Evolutionary conservation across 495 filamentous ascomycete species (phyloP).

Genomic region (Penicillium taxi): DNA sequence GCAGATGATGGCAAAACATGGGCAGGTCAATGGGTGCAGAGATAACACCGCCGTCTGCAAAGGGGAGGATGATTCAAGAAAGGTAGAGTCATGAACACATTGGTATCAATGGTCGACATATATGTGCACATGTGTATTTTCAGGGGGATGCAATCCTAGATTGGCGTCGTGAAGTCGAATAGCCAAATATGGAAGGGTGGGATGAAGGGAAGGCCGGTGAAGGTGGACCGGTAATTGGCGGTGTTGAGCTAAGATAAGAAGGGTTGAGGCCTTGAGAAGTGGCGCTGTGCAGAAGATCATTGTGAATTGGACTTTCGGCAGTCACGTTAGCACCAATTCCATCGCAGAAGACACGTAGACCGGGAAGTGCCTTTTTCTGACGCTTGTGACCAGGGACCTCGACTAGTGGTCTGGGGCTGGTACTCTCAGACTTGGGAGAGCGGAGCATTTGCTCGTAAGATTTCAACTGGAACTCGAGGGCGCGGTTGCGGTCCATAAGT

Average conservation of each 20-base stretch:
- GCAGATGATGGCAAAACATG: constrained; percentile 4
- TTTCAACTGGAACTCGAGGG: constrained; percentile 36
- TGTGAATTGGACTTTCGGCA: constrained; percentile 17
- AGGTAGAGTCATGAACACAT: constrained; percentile 15
- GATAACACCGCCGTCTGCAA: constrained; percentile 13
- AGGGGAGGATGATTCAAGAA: constrained; percentile 9
- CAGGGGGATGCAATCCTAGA: constrained; percentile 28
- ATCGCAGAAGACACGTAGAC: constrained; percentile 35
- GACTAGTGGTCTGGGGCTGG: constrained; percentile 22
- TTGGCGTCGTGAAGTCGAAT: constrained; percentile 23
- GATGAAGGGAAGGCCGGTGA: constrained; percentile 31
- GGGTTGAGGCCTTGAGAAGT: constrained; percentile 27
- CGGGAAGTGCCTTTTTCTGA: constrained; percentile 32
- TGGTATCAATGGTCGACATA: constrained; percentile 16
- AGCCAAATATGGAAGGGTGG: constrained; percentile 24
- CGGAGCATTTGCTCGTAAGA: constrained; percentile 39
- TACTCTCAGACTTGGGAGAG: constrained; percentile 30
- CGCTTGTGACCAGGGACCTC: constrained; percentile 26
- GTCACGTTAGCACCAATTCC: constrained; percentile 23
- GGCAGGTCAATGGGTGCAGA: constrained; percentile 3
- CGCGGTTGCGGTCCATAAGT: constrained; percentile 32
- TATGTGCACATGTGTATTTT: constrained; percentile 3
- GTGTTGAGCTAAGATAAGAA: constrained; percentile 27
- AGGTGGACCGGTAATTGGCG: constrained; percentile 31
- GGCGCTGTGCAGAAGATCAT: constrained; percentile 21